These are phyloP conservation scores for Ustilago tritici DNA, from an alignment of 1,284 basidiomycete species.

Conservation along the genomic window DNA sequence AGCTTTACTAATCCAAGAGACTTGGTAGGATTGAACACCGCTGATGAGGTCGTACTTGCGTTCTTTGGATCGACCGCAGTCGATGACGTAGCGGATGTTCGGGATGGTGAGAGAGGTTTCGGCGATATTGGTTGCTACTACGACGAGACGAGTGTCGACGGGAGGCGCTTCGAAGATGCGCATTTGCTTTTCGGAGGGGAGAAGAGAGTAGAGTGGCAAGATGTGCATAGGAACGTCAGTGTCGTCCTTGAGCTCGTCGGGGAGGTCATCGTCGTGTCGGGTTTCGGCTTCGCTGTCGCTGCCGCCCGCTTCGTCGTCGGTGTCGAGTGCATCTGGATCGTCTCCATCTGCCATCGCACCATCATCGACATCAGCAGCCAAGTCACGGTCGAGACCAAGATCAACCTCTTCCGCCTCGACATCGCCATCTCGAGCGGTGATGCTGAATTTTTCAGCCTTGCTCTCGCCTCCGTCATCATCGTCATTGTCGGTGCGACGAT, in stretches of 20 bases:
- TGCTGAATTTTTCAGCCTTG: constrained; percentile 44
- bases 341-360: constrained; percentile 69
- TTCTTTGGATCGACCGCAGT: constrained; percentile 85
- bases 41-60: constrained; percentile 76
- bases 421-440: constrained; percentile 67
- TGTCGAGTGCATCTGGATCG: constrained; percentile 70
- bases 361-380: constrained; percentile 72
- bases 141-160: constrained; percentile 76
- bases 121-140: constrained; percentile 82
- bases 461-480: constrained; percentile 16
- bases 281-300: constrained; percentile 30
- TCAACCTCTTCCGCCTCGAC: constrained; percentile 87
- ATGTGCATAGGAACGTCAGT: constrained; percentile 73
- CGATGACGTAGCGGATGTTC: constrained; percentile 81
- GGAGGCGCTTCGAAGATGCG: constrained; percentile 79
- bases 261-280: constrained; percentile 57
- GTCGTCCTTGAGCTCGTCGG: constrained; percentile 55
- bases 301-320: constrained; percentile 52
- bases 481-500: constrained; percentile 25
- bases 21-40: constrained; percentile 79
- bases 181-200: constrained; percentile 81
- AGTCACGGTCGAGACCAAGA: constrained; percentile 73
- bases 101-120: constrained; percentile 84
- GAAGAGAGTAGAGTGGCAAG: constrained; percentile 79
- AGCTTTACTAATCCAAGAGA: constrained; percentile 82